Base-by-base conservation (phyloP, 2,329 filamentous ascomycete genomes). In the Fusarium marasasianum region DNA sequence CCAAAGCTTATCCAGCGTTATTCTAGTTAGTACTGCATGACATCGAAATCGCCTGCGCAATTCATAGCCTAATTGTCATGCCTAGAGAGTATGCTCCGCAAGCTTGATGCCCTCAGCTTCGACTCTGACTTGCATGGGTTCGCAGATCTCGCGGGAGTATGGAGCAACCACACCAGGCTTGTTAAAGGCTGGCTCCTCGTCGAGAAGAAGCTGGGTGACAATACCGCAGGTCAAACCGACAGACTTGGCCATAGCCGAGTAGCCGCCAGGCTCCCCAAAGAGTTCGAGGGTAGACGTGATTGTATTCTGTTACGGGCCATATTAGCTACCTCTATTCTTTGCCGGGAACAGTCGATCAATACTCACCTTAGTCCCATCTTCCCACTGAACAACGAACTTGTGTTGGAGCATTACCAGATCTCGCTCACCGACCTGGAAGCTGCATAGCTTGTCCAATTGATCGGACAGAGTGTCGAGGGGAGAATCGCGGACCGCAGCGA, bases 361-460 rank as follows among this genome's bases (percentile, higher is more conserved):
- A 31, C 17, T 62, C 6, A 43, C 44, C 22, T 62, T 17, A 6
- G 29, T 12, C 3, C 37, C 29, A 5, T 62, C 11, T 9, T 31
- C 43, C 43, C 24, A 22, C 4, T 43, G 12, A 3, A 43, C 6
- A 17, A 64, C 31, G 20, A 62, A 50, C 10, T 63, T 63, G 37
- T 63, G 44, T 13, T 62, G 35, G 3, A 64, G 37, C 29, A 64
- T 50, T n/a, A 31, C 13, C 10, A 64, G 14, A 29, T 62, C 44
- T 17, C 29, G 29, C 35, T 37, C 20, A 41, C 20, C 17, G 2
- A 11, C 8, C 6, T 50, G 8, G 12, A 62, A 31, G n/a, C 29
- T 50, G 13, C 29, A 62, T 29, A 62, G 31, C 37, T 18, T 61
- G 1, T 37, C 11, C 8, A 26, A 13, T 12, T 37, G 29, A 5